These are phyloP conservation scores for Chrysoporthe puriensis DNA, from an alignment of 2,329 filamentous ascomycete genomes.

Conservation along the genomic window DNA sequence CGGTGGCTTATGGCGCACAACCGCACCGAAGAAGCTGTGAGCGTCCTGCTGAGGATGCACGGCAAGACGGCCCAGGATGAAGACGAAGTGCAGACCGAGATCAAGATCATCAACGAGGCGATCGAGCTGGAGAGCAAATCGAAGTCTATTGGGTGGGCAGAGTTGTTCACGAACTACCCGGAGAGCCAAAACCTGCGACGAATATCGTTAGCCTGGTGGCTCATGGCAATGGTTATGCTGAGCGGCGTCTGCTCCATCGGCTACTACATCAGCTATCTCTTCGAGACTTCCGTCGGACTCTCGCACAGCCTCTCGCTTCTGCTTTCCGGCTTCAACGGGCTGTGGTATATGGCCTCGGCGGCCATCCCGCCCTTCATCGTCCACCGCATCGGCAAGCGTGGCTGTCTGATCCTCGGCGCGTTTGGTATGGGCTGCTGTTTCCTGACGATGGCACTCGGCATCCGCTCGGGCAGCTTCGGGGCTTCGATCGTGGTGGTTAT, in stretches of 20 bases:
- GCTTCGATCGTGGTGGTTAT: constrained; percentile 20
- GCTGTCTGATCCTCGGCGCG: constrained; percentile 16
- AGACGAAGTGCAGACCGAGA: constrained; percentile 25
- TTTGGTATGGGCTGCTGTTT: constrained; percentile 17
- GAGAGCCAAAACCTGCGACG: constrained; percentile 29
- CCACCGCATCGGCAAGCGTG: constrained; percentile 19
- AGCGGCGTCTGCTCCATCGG: constrained; percentile 31
- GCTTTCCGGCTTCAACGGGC: constrained; percentile 22
- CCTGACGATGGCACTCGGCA: constrained; percentile 15
- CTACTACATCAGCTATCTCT: constrained; percentile 41
- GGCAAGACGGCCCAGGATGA: constrained; percentile 12
- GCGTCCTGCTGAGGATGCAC: constrained; percentile 15
- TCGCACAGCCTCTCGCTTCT: constrained; percentile 18
- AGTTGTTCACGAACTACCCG: constrained; percentile 28
- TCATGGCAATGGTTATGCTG: constrained; percentile 32
- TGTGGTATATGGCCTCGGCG: constrained; percentile 19
- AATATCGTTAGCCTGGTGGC: constrained; percentile 29
- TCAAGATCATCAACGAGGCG: constrained; percentile 30
- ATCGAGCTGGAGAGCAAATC: constrained; percentile 29
- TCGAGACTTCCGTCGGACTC: constrained; percentile 21
- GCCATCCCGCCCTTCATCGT: constrained; percentile 15
- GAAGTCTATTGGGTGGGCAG: constrained; percentile 25
- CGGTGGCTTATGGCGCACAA: constrained; percentile 31
- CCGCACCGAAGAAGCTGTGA: background rate
- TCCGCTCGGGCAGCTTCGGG: constrained; percentile 7